Base-by-base conservation (phyloP, 768 basidiomycete species). In the Kwoniella bestiolae region DNA sequence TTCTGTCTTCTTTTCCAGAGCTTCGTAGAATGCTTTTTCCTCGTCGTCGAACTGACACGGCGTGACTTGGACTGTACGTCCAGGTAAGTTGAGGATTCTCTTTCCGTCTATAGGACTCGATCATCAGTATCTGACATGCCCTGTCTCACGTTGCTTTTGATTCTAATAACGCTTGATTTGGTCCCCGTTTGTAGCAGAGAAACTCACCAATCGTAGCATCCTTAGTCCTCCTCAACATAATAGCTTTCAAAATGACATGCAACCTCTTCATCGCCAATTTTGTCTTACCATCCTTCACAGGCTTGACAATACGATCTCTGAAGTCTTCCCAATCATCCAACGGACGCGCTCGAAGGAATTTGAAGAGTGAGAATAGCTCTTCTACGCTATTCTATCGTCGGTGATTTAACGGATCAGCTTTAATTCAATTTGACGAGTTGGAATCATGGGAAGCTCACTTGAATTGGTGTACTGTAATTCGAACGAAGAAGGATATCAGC, bases 181-280 rank as follows among this genome's bases (percentile, higher is more conserved):
- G n/a, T n/a, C n/a, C n/a, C n/a, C n/a, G n/a, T n/a, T n/a, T n/a
- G n/a, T 53, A 28, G 3, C 60, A 29, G 28, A 25, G 21, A 11
- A 25, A 49, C 73, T 60, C 52, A 77, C 79, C 77, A 18, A 80
- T 73, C 0, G 68, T 77, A 16, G 79, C 79, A 47, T 81, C 79
- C 81, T 98, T 99, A 3, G 85, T 88, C 3, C 96, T 88, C 5
- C 95, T 86, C 31, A 97, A 86, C 94, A 98, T 95, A 67, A 94
- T 84, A 12, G 89, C 86, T 69, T 89, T 88, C 14, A 98, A 83
- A 3, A 98, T 87, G 38, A 90, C 90, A 62, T 93, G 93, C 23
- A 96, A 83, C 50, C 91, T 85, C 73, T 91, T 94, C 87, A 94
- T 89, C 2, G 93, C 91, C 2, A 80, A 34, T 62, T 79, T 77